These are phyloP conservation scores for Curvularia sp. DNA, from an alignment of 2,329 filamentous ascomycete species.

Conservation along the genomic window DNA sequence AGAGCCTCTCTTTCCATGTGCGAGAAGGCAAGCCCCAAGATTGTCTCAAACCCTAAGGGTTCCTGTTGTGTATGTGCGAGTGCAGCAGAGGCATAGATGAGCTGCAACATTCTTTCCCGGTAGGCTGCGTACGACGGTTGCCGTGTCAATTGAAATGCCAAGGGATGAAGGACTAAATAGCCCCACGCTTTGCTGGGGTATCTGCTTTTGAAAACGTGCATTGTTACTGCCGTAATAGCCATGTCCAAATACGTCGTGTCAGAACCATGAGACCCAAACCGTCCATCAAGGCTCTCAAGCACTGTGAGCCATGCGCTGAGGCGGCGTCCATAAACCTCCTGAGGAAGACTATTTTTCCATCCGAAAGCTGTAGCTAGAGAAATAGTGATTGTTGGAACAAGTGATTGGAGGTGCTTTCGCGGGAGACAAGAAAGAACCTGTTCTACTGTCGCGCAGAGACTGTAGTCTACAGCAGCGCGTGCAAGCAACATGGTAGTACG, in stretches of 20 bases:
- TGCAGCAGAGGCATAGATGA: slow-evolving; percentile 1
- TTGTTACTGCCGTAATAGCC: slow-evolving; percentile 8
- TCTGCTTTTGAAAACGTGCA: slow-evolving; percentile 5
- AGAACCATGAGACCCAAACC: neutral
- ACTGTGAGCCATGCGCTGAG: slow-evolving; percentile 31
- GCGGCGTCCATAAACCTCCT: neutral
- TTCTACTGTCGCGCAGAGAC: slow-evolving; percentile 9
- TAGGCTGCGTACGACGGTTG: neutral
- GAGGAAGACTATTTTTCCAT: neutral
- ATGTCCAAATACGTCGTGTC: neutral
- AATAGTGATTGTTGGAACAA: slow-evolving; percentile 19
- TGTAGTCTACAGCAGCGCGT: slow-evolving; percentile 5
- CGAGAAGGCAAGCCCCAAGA: slow-evolving; percentile 24
- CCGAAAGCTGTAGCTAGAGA: slow-evolving; percentile 15
- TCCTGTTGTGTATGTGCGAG: neutral
- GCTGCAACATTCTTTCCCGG: slow-evolving; percentile 8
- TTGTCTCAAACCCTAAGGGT: slow-evolving; percentile 10
- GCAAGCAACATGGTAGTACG: slow-evolving; percentile 1
- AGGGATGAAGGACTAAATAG: slow-evolving; percentile 9
- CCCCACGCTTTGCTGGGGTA: neutral
- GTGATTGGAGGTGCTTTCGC: slow-evolving; percentile 7
- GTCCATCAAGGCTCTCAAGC: slow-evolving; percentile 26
- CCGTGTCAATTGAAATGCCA: slow-evolving; percentile 7
- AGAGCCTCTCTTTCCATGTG: slow-evolving; percentile 19
- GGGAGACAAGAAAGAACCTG: slow-evolving; percentile 26